A percentile compares a stretch with the other conserved stretches of the same genome.
Evolutionary conservation across 768 basidiomycete genomes (phyloP).

Genomic region (Russula abietina): DNA sequence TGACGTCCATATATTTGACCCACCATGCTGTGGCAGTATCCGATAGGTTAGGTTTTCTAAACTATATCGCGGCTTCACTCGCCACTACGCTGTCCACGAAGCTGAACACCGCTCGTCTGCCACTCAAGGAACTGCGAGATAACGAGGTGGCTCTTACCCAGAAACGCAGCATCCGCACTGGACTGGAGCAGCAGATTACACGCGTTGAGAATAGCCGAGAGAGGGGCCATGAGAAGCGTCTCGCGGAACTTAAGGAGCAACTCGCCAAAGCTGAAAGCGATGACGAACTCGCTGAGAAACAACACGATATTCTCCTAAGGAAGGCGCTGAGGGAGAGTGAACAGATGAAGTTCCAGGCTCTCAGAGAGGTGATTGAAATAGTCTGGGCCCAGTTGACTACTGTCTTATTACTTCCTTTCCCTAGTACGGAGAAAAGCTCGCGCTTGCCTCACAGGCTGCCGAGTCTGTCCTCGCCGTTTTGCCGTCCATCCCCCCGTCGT

Average conservation of each 20-base stretch:
- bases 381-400: background rate
- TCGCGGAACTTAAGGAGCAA: conserved; percentile 65
- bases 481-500: conserved; percentile 61
- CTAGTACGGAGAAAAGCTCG: conserved; percentile 77
- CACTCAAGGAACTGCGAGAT: conserved; percentile 67
- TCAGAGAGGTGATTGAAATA: conserved; percentile 55
- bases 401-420: conserved; percentile 8
- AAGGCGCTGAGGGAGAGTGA: conserved; percentile 75
- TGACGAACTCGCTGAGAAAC: conserved; percentile 61
- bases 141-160: conserved; percentile 58
- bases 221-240: conserved; percentile 57
- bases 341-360: conserved; percentile 69
- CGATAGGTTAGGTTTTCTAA: conserved; percentile 76
- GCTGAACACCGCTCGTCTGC: conserved; percentile 56
- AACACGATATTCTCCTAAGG: conserved; percentile 65
- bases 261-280: conserved; percentile 59
- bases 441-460: conserved; percentile 67
- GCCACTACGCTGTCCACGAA: conserved; percentile 53
- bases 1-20: conserved; percentile 1
- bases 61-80: conserved; percentile 69
- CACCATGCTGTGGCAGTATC: conserved; percentile 39
- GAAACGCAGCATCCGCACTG: conserved; percentile 53
- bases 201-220: conserved; percentile 63
- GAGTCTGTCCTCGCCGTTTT: conserved; percentile 54
- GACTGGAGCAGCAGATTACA: conserved; percentile 53